Evolutionary conservation across 2,329 filamentous ascomycete species (phyloP), one percentile per base, ranked within the genome.

Genomic region (Xylaria sp.): DNA sequence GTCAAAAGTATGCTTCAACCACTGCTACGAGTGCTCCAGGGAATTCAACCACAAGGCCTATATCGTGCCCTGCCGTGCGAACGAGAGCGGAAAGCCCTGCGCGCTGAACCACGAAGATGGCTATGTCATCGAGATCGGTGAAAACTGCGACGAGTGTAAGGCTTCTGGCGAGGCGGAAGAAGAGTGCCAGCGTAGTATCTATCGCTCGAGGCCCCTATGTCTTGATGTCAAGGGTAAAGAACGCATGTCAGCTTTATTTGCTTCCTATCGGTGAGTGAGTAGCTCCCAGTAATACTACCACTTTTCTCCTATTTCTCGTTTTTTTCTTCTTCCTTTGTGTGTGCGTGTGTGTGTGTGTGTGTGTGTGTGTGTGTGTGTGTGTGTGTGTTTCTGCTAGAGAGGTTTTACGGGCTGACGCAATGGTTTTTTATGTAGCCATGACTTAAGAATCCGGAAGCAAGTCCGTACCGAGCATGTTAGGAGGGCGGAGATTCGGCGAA

Each of bases 21-120:
- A 60, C 32, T 72, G 71, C 45, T 70, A 68, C 39, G 64, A 67
- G 1, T 72, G 71, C 47, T 48, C 64, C 2, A 34, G 36, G 2
- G 55, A 63, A 24, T 72, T 64, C 27, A 39, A 64, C 45, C 50
- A 54, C 19, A 55, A 17, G 21, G 3, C 30, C 1, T n/a, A 56
- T 47, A 61, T 30, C 9, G 34, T 53, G 9, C 58, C 64, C n/a
- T 72, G 71, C 30, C n/a, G 21, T n/a, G 63, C 56, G 4, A 45
- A 11, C 4, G 14, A 64, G 21, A 59, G 24, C 34, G 55, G 53
- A 1, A 11, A 8, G 4, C 5, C 27, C 0, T 71, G 69, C 24
- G 7, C 11, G 11, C 0, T 42, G 14, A 42, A 12, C 21, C 27
- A 19, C 14, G 4, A 12, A 45, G 21, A 42, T 27, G 8, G 19